These are phyloP conservation scores for Rubus idaeus DNA, from an alignment of 306 rosid genomes.

Conservation along the genomic window DNA sequence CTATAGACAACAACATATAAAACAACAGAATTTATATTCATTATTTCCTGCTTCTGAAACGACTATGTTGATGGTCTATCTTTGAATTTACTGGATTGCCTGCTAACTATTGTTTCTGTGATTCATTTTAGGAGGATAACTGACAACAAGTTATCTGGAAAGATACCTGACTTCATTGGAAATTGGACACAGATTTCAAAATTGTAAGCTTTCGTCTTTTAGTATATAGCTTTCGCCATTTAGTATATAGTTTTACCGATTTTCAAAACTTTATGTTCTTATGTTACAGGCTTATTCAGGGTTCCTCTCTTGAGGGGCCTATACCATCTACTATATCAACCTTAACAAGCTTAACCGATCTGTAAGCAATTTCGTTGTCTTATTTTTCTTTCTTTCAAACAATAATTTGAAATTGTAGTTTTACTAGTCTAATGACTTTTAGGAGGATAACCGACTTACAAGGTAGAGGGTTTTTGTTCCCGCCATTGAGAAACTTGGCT, in stretches of 20 bases:
- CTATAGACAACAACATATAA: not conserved
- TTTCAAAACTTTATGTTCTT: conserved; percentile 4
- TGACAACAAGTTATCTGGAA: conserved; percentile 74
- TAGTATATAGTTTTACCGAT: not conserved
- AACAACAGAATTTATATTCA: not conserved
- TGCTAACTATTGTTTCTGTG: conserved; percentile 22
- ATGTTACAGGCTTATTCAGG: conserved; percentile 66
- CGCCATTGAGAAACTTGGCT: conserved; percentile 54
- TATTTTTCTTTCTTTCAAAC: conserved; percentile 11
- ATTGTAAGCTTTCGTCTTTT: conserved; percentile 52
- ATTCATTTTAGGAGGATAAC: conserved; percentile 69
- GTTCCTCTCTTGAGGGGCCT: conserved; percentile 84
- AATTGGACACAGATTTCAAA: conserved; percentile 61
- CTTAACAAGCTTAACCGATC: conserved; percentile 62
- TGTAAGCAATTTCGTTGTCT: conserved; percentile 51
- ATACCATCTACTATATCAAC: conserved; percentile 74
- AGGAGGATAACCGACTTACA: conserved; percentile 89
- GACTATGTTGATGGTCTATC: not conserved
- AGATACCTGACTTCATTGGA: conserved; percentile 75
- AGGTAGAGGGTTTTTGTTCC: conserved; percentile 60
- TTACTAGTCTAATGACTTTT: conserved; percentile 22
- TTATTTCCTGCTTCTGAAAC: not conserved
- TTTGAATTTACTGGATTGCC: not conserved
- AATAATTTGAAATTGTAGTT: conserved; percentile 28
- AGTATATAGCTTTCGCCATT: not conserved